Evolutionary conservation across 164 flowering plant species (phyloP).

Genomic region (Tetrastigma voinierianum): DNA sequence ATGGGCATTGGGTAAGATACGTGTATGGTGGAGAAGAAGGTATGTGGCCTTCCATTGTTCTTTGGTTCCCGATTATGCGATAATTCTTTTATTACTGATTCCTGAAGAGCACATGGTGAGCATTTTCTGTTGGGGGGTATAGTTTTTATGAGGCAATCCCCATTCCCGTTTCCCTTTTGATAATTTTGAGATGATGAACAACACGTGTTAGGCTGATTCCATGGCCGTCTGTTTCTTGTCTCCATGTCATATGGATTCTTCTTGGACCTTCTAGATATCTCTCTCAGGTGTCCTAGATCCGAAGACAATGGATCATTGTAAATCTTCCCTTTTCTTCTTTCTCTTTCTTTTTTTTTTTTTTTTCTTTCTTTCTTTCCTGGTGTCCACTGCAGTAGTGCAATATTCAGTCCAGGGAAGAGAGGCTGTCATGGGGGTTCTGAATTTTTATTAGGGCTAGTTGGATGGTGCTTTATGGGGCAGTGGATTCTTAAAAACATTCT

Average conservation of each 20-base stretch:
- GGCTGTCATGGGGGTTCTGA: too few relatives aligned
- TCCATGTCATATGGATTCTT: too few relatives aligned
- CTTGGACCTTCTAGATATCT: slow-evolving; percentile 7
- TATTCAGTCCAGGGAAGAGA: background rate
- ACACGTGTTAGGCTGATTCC: background rate
- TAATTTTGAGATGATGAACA: background rate
- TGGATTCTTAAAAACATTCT: too few relatives aligned
- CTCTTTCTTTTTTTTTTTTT: too few relatives aligned
- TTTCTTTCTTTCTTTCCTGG: too few relatives aligned
- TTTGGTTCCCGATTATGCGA: background rate
- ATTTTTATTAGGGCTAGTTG: too few relatives aligned
- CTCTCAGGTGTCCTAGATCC: slow-evolving; percentile 23
- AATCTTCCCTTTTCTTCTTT: background rate
- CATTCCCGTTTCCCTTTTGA: background rate
- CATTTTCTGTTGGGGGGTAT: too few relatives aligned
- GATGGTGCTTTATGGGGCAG: too few relatives aligned
- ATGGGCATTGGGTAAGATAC: slow-evolving; percentile 8
- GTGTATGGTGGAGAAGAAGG: slow-evolving; percentile 16
- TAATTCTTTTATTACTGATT: too few relatives aligned
- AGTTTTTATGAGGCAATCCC: background rate
- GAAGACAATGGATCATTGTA: slow-evolving; percentile 15
- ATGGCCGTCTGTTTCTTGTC: background rate
- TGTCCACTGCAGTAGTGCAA: background rate
- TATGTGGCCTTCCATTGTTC: slow-evolving; percentile 16
- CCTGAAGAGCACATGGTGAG: too few relatives aligned